Percentiles rank a stretch among this genome's conserved stretches.
Evolutionary conservation across 345 rosid species (phyloP).

Genomic region (Mallotus nudiflorus): DNA sequence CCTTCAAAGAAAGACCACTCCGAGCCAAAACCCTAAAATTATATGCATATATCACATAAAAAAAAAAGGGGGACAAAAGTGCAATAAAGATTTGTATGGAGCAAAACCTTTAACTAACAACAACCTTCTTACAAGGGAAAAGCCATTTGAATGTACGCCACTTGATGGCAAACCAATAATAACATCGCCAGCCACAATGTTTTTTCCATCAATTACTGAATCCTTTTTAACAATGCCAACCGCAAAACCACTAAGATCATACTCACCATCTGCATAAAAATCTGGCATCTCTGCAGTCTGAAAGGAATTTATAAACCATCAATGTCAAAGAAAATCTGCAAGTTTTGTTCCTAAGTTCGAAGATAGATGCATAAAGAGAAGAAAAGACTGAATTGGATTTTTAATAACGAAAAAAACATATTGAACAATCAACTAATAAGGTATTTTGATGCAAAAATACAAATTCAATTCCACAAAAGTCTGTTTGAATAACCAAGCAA

Average conservation of each 20-base stretch:
- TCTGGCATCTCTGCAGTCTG: conserved; percentile 98
- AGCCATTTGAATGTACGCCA: conserved; percentile 96
- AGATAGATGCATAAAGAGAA: neutral
- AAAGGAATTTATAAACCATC: conserved; percentile 9
- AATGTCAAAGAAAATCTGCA: neutral
- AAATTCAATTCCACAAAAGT: neutral
- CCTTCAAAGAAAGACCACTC: conserved; percentile 63
- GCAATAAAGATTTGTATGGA: neutral
- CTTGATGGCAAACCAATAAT: conserved; percentile 89
- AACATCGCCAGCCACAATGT: conserved; percentile 71
- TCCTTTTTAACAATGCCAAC: conserved; percentile 84
- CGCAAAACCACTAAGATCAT: conserved; percentile 92
- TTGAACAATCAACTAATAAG: neutral
- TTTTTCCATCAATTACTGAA: conserved; percentile 79
- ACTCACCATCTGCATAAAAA: conserved; percentile 81
- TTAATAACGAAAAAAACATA: neutral
- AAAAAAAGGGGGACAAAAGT: neutral
- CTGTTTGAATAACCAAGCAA: neutral
- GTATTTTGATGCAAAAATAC: neutral
- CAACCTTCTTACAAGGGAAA: conserved; percentile 86
- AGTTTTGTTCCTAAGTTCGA: neutral
- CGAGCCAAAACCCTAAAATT: conserved; percentile 60
- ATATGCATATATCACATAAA: neutral
- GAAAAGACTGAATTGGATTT: neutral
- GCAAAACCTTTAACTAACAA: neutral